Evolutionary conservation across 2,329 filamentous ascomycete species (phyloP), one percentile per base, ranked within the genome.

Genomic region (Diaporthe citri): DNA sequence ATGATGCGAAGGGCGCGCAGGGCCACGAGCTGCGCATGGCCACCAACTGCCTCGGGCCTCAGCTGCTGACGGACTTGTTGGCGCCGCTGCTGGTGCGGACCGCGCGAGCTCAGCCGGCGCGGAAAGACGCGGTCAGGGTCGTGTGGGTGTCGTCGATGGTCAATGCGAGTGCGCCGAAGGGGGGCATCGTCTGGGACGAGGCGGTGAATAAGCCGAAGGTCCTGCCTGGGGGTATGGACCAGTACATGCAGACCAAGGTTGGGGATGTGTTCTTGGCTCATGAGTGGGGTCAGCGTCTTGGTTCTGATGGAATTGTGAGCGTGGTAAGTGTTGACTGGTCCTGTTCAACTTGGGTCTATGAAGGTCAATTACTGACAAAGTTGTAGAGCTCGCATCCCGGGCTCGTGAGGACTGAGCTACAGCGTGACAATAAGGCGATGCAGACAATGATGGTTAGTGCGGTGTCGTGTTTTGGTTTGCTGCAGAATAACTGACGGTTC

Each of bases 101-200:
- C 2, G 34, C 69, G 0, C 41, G 62, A 31, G 28, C 56, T 4
- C 46, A 66, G 17, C 20, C 55, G 4, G 22, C 22, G 0, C 28
- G 36, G 25, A 36, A 20, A 5, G 52, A 46, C 5, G 36, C 39
- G 5, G 46, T 73, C 13, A 48, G 71, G 36, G 1, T 73, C 10
- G 57, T 66, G 41, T 73, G 71, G 71, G 71, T 66, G 25, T 73
- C 71, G 10, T 67, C 71, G 20, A 52, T 73, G 39, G 48, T 71
- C 31, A 60, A 46, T 43, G 22, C 39, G 13, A n/a, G 31, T 7
- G 39, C 52, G 4, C 59, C 59, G 3, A 52, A 52, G 31, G 66
- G 66, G 20, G 66, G 66, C 4, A 71, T 71, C 13, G 46, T 60
- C 25, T 71, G 69, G 69, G 69, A 71, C 10, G 69, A 71, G n/a